These are phyloP conservation scores for Ogataea pini DNA, from an alignment of 805 yeast species.

Conservation along the genomic window DNA sequence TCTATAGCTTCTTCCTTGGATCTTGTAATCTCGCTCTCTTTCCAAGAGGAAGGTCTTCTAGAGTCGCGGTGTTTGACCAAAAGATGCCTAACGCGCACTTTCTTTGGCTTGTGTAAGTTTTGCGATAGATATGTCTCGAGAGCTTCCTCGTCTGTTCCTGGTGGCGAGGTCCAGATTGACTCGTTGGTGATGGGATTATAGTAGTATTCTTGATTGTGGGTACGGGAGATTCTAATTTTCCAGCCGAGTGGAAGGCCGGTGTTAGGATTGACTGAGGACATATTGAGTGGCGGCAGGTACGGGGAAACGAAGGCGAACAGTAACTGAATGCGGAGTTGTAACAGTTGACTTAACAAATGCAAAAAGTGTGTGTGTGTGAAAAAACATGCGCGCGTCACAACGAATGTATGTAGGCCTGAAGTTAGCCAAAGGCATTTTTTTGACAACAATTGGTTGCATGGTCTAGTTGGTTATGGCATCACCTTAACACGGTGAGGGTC, in stretches of 20 bases:
- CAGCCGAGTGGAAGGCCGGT: conserved; percentile 88
- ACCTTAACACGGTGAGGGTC: conserved; percentile 99
- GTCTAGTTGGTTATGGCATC: conserved; percentile 99
- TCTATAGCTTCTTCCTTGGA: conserved; percentile 81
- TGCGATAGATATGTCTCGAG: conserved; percentile 57
- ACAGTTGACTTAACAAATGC: too few species aligned
- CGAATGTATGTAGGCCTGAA: too few species aligned
- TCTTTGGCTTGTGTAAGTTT: conserved; percentile 52
- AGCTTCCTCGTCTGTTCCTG: conserved; percentile 66
- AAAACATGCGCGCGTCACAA: too few species aligned
- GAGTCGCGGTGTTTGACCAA: conserved; percentile 80
- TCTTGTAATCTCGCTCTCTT: conserved; percentile 67
- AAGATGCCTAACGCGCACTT: conserved; percentile 79
- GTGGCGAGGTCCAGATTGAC: conserved; percentile 91
- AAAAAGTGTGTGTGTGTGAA: too few species aligned
- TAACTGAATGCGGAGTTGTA: too few species aligned
- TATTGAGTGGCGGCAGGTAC: too few species aligned
- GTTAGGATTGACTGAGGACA: conserved; percentile 11
- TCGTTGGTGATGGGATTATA: conserved; percentile 67
- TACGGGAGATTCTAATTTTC: conserved; percentile 75
- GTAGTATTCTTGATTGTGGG: conserved; percentile 84
- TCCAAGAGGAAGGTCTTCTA: conserved; percentile 93
- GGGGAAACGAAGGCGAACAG: too few species aligned
- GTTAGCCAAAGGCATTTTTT: too few species aligned
- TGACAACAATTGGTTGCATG: conserved; percentile 70